Conservation (phyloP, 257 asterid species). For the Capsicum pubescens region DNA sequence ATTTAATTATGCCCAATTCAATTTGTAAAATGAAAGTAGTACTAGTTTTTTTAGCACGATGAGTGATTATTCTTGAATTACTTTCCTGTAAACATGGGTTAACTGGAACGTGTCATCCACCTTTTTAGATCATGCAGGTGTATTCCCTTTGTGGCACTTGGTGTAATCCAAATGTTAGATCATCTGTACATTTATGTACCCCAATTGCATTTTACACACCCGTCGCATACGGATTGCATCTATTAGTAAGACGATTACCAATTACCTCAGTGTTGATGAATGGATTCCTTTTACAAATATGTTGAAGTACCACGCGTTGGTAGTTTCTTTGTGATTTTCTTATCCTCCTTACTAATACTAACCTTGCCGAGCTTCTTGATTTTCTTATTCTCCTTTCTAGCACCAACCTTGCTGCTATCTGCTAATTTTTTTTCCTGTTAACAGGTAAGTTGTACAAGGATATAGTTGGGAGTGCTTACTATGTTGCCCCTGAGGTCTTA, state of each 20-base stretch:
- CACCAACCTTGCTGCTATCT: not conserved
- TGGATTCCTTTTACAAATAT: not conserved
- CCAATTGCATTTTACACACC: not conserved
- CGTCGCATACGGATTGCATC: not conserved
- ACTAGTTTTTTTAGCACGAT: not conserved
- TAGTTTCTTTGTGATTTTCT: slow-evolving; percentile 4
- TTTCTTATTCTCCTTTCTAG: not conserved
- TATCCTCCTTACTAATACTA: not conserved
- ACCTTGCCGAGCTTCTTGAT: not conserved
- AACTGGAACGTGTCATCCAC: not conserved
- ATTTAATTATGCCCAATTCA: not conserved
- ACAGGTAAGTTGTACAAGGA: slow-evolving; percentile 77
- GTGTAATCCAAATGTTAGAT: not conserved
- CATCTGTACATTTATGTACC: not conserved
- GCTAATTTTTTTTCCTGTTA: no score
- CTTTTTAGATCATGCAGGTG: not conserved
- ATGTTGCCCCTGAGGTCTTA: slow-evolving; percentile 87
- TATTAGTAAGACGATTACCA: not conserved
- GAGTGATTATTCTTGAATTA: not conserved
- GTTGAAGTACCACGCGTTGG: not conserved
- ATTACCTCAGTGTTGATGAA: not conserved
- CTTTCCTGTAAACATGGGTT: not conserved
- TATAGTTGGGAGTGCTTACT: slow-evolving; percentile 85
- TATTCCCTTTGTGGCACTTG: not conserved
- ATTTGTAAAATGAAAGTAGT: not conserved